phyloP scores from a whole-genome alignment of 352 stramenopile genomes.

The Peronospora tabacina region DNA sequence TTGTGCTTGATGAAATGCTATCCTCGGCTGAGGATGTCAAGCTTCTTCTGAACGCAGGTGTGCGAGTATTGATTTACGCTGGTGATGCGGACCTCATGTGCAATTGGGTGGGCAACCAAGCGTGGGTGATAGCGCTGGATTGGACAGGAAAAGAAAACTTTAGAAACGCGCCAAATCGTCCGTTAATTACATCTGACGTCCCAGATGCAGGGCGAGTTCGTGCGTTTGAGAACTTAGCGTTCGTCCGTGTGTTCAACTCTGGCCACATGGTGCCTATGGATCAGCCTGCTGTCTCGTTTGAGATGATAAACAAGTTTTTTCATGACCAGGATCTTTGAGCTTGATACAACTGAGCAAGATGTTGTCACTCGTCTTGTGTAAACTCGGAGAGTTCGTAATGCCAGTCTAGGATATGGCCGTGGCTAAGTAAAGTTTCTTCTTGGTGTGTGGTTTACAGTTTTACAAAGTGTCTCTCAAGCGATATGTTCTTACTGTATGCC shows the following conservation, averaged over 20 bases:
- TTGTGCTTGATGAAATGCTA: conserved; percentile 91
- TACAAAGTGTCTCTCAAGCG: no score
- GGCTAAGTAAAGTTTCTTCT: no score
- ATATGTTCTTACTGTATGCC: no score
- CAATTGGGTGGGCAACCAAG: conserved; percentile 95
- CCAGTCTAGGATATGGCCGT: not conserved
- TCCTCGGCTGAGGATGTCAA: conserved; percentile 86
- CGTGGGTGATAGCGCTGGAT: conserved; percentile 89
- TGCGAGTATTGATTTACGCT: conserved; percentile 91
- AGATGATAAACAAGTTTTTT: conserved; percentile 91
- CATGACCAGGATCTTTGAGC: conserved; percentile 37
- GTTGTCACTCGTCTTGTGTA: not conserved
- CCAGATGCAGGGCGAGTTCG: conserved; percentile 37
- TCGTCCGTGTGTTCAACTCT: conserved; percentile 90
- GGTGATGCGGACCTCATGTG: conserved; percentile 96
- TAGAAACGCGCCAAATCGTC: conserved; percentile 38
- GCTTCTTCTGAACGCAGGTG: conserved; percentile 64
- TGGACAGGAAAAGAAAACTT: conserved; percentile 89
- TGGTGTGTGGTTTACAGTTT: no score
- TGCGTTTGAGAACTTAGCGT: conserved; percentile 73
- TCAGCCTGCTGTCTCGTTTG: conserved; percentile 84
- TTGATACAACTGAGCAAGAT: not conserved
- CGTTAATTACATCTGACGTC: conserved; percentile 22
- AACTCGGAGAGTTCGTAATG: not conserved
- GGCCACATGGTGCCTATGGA: conserved; percentile 93